A percentile compares a stretch with the other conserved stretches of the same genome.
These are phyloP conservation scores for Penicillium flavigenum DNA, from an alignment of 495 filamentous ascomycete genomes.

Conservation along the genomic window DNA sequence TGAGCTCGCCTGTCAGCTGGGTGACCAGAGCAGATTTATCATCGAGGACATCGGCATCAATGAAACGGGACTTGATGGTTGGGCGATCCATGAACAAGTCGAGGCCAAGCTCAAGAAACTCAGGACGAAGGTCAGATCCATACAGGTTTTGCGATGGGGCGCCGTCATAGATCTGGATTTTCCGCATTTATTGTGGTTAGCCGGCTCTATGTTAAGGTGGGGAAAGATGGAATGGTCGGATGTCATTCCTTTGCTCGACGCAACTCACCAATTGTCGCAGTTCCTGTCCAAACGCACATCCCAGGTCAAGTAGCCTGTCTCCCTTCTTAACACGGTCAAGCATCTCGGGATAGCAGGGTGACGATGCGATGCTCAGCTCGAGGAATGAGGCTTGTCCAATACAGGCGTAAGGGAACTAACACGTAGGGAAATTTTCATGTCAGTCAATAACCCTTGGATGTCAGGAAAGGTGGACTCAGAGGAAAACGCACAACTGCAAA, in stretches of 20 bases:
- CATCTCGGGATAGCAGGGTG: slow-evolving; percentile 28
- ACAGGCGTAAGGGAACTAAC: slow-evolving; percentile 35
- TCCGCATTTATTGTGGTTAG: neutral
- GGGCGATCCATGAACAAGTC: slow-evolving; percentile 50
- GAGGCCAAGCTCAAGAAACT: slow-evolving; percentile 49
- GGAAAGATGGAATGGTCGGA: neutral
- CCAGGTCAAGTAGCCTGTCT: slow-evolving; percentile 45
- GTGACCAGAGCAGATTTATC: slow-evolving; percentile 11
- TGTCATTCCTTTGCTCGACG: neutral
- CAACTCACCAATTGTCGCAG: slow-evolving; percentile 36
- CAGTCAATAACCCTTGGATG: neutral
- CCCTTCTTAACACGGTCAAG: slow-evolving; percentile 25
- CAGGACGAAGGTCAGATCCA: slow-evolving; percentile 44
- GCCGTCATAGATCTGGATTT: slow-evolving; percentile 40
- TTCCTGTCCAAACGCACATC: slow-evolving; percentile 53
- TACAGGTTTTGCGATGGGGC: slow-evolving; percentile 38
- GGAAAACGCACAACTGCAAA: slow-evolving; percentile 5
- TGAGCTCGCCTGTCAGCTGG: slow-evolving; percentile 41
- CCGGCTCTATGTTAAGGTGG: neutral
- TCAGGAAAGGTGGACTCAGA: neutral
- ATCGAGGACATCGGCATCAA: slow-evolving; percentile 45
- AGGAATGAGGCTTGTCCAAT: slow-evolving; percentile 45
- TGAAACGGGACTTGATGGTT: slow-evolving; percentile 20
- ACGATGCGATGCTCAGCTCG: slow-evolving; percentile 25
- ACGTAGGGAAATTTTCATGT: neutral